Evolutionary conservation across 2,329 filamentous ascomycete species (phyloP).

Genomic region (Mycosphaerella arachidis): DNA sequence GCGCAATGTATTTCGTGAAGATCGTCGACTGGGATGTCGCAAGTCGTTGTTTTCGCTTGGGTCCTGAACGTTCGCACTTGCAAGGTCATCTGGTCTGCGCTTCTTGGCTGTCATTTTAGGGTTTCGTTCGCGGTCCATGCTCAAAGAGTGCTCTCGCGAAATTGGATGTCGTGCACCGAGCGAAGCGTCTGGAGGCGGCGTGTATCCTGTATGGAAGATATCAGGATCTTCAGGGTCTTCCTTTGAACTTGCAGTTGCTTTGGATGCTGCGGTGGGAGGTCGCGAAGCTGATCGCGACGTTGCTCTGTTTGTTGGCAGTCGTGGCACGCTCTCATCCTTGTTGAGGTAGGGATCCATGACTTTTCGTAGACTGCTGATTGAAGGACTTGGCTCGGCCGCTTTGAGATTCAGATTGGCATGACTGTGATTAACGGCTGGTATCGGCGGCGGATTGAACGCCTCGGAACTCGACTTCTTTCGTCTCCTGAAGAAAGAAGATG

Average conservation of each 20-base stretch:
- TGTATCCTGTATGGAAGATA: conserved; percentile 72
- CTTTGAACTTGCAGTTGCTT: conserved; percentile 9
- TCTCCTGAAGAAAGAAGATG: conserved; percentile 88
- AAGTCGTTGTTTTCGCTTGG: conserved; percentile 53
- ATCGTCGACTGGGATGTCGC: conserved; percentile 39
- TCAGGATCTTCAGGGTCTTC: conserved; percentile 42
- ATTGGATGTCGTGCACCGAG: conserved; percentile 47
- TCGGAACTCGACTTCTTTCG: conserved; percentile 86
- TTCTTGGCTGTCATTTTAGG: conserved; percentile 40
- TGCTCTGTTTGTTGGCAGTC: conserved; percentile 1
- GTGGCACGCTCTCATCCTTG: conserved; percentile 22
- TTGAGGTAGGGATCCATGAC: conserved; percentile 80
- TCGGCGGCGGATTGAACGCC: conserved; percentile 57
- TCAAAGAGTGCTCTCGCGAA: conserved; percentile 46
- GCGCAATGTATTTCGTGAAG: conserved; percentile 20
- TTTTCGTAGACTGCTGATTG: conserved; percentile 74
- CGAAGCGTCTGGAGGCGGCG: conserved; percentile 66
- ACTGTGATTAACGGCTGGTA: conserved; percentile 34
- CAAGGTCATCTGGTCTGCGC: conserved; percentile 19
- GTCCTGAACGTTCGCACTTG: conserved; percentile 38
- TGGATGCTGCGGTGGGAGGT: conserved; percentile 25
- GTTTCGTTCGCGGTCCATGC: conserved; percentile 30
- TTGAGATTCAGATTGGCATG: conserved; percentile 41
- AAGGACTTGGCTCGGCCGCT: conserved; percentile 45
- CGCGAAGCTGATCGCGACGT: conserved; percentile 22